Evolutionary conservation across 225 moss, liverwort and hornwort species (phyloP), one percentile per base, ranked within the genome.

Genomic region (Thuidium tamariscinum): DNA sequence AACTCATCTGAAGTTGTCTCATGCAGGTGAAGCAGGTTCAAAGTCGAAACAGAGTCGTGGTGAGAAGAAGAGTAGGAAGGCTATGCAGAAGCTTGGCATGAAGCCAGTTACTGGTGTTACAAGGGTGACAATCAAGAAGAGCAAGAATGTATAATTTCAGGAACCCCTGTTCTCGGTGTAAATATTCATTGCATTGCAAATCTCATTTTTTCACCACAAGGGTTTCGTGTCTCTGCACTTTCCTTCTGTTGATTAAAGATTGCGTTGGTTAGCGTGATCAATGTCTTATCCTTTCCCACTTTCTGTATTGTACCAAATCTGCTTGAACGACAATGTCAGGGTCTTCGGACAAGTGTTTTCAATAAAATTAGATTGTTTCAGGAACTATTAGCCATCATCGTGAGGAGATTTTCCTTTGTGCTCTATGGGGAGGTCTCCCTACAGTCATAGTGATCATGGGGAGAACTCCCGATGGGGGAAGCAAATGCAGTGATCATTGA

Each of bases 51-150:
- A 96, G 88, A 97, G 97, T 88, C 90, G 95, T 59, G 95, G 96
- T 88, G 97, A 96, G 92, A 96, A 97, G 90, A 97, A 97, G 93
- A 95, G 94, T 65, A 93, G 94, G 84, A 96, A 96, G 87, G 97
- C 96, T 7, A 96, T 96, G 96, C 97, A 95, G 78, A 97, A 96
- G 73, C 94, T 97, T 79, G 96, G 96, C 64, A 97, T 96, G 96
- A 96, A 97, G 87, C 95, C 91, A 19, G 94, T 95, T 34, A 95
- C 89, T 29, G 95, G 96, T 79, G 93, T 97, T 56, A 95, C 94
- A 41, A 90, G 94, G 89, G 97, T 97, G 39, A 97, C 97, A 23
- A 97, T 96, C 83, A 96, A 96, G 86, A 96, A 95, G 88, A 97
- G 97, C 93, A 96, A 96, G 87, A 96, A 96, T 82, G 95, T 95